Evolutionary conservation across 441 rosid species (phyloP).

Genomic region (Eruca vesicaria): DNA sequence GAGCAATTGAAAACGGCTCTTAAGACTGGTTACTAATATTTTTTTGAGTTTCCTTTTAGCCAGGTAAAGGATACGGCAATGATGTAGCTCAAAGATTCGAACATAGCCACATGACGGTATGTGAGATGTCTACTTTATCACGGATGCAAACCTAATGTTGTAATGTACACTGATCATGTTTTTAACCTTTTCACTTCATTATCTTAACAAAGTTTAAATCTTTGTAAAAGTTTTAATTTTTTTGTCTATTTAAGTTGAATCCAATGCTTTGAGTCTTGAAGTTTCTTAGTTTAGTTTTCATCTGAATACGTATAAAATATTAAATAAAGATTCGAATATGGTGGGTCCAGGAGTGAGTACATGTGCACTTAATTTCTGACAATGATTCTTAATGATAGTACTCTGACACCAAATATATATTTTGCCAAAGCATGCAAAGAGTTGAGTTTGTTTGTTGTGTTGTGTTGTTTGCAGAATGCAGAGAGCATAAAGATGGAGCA

Average conservation of each 20-base stretch:
- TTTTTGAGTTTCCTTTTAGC: too few relatives aligned
- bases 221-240: neutral
- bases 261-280: constrained; percentile 22
- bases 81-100: too few relatives aligned
- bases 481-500: constrained; percentile 75
- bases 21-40: too few relatives aligned
- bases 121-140: constrained; percentile 76
- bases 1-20: too few relatives aligned
- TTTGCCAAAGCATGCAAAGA: constrained; percentile 3
- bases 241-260: neutral
- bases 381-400: neutral
- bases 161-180: constrained; percentile 48
- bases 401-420: constrained; percentile 24
- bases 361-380: constrained; percentile 26
- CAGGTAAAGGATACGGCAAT: too few relatives aligned
- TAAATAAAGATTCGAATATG: constrained; percentile 7
- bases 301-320: constrained; percentile 16
- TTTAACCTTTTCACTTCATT: constrained; percentile 4
- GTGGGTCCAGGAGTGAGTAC: constrained; percentile 40
- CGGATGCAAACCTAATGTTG: constrained; percentile 71
- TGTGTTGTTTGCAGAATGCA: constrained; percentile 49
- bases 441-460: neutral
- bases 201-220: neutral
- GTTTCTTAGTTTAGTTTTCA: constrained; percentile 13
- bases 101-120: constrained; percentile 22